A percentile compares a stretch with the other conserved stretches of the same genome.
These are phyloP conservation scores for Rhytidiadelphus loreus DNA, from an alignment of 225 moss, liverwort and hornwort genomes.

Conservation along the genomic window DNA sequence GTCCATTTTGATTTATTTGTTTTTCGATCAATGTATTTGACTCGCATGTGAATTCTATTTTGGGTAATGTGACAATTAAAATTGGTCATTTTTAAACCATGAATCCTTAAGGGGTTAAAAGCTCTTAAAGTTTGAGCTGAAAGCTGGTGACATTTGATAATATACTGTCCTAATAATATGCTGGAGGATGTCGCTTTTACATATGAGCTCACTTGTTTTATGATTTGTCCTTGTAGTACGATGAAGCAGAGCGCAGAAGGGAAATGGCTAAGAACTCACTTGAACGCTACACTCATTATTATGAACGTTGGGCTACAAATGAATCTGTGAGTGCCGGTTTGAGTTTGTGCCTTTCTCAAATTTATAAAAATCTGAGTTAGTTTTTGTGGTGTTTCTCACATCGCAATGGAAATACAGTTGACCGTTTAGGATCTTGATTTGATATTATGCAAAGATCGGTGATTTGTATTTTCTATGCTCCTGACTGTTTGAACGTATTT, in stretches of 20 bases:
- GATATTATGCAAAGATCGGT: not conserved
- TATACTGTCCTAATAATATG: not conserved
- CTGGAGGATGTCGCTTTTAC: not conserved
- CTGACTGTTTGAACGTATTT: not conserved
- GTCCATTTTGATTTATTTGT: not conserved
- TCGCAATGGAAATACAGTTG: not conserved
- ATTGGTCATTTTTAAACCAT: not conserved
- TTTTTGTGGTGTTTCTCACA: not conserved
- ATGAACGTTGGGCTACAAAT: constrained; percentile 99
- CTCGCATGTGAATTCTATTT: not conserved
- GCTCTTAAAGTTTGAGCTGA: not conserved
- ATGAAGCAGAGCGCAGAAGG: constrained; percentile 98
- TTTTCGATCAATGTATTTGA: not conserved
- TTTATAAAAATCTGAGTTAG: not conserved
- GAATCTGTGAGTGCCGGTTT: constrained; percentile 53
- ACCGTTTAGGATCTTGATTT: not conserved
- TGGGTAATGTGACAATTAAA: not conserved
- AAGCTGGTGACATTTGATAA: not conserved
- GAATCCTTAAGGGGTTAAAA: not conserved
- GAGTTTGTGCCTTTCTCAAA: not conserved
- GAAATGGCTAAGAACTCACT: constrained; percentile 99
- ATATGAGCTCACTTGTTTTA: not conserved
- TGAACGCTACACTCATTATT: constrained; percentile 99
- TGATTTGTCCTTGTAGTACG: constrained; percentile 38
- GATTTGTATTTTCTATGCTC: not conserved